Conservation (phyloP, 2,329 filamentous ascomycete species). For the Botrytis fabae region DNA sequence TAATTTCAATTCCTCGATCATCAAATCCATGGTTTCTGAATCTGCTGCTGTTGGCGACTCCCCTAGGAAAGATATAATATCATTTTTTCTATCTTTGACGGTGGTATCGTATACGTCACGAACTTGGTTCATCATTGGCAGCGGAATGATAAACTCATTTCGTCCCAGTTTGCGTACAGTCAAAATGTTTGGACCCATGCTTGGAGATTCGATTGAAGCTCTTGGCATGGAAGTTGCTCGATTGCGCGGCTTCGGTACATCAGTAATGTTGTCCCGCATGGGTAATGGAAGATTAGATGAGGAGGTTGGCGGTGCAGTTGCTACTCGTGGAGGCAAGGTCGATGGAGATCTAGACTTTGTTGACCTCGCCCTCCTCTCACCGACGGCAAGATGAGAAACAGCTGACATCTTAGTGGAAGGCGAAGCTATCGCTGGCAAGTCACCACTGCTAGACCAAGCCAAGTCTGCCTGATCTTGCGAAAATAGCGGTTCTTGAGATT, state of each 20-base stretch:
- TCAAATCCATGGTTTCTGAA: conserved; percentile 46
- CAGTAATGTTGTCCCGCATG: conserved; percentile 11
- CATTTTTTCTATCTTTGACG: conserved; percentile 47
- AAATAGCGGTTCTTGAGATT: neutral
- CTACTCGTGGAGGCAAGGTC: conserved; percentile 8
- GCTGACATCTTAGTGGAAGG: conserved; percentile 5
- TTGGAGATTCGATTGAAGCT: conserved; percentile 13
- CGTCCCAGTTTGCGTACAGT: conserved; percentile 31
- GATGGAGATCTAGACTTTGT: conserved; percentile 22
- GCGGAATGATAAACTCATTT: conserved; percentile 54
- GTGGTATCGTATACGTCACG: conserved; percentile 54
- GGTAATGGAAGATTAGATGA: conserved; percentile 5
- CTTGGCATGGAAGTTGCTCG: conserved; percentile 11
- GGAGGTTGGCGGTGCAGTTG: neutral
- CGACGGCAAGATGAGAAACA: conserved; percentile 5
- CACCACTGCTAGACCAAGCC: neutral
- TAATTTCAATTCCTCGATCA: conserved; percentile 54
- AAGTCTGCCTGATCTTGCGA: neutral
- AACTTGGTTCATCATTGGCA: conserved; percentile 56
- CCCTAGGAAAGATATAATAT: conserved; percentile 52
- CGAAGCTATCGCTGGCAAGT: neutral
- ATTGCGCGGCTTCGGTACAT: conserved; percentile 8
- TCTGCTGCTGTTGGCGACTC: conserved; percentile 32
- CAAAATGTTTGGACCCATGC: neutral
- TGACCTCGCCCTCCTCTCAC: conserved; percentile 12